Evolutionary conservation across 2,329 filamentous ascomycete genomes (phyloP), one percentile per base, ranked within the genome.

Genomic region (Alternaria sp.): DNA sequence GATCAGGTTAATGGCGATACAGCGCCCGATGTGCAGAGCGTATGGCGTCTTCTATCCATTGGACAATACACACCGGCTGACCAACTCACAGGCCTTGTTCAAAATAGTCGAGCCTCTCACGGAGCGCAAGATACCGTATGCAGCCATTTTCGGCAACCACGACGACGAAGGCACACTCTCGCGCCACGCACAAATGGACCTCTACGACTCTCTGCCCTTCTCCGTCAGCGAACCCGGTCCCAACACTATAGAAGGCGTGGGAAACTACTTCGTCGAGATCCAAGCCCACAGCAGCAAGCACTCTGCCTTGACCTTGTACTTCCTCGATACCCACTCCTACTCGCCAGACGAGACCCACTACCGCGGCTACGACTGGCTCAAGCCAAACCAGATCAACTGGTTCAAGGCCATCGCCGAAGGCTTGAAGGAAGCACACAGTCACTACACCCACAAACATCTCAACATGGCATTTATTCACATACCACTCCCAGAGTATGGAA

Each of bases 381-480:
- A 98, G 80, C 89, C 89, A 42, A 93, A 86, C 68, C 95, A 99
- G 78, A 97, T 97, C 58, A 87, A 91, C 55, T 99, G 95, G 95
- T 99, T 99, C 82, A 89, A 87, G 66, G 85, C 86, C 63, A 96
- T 91, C 1, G 88, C 91, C 0, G 82, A 89, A 56, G 80, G 86
- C 11, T 80, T 97, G 45, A 87, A 88, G 70, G 75, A 77, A 13
- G 86, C 87, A 60, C 93, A 97, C 75, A 85, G 86, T 61, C 88
- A 92, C 69, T 99, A 97, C 78, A 92, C 90, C 0, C 91, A 95
- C 72, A 90, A 93, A 51, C 95, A 98, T 75, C 91, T 99, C 85
- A 91, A 99, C 73, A 86, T 98, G 77, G 92, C 95, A 0, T 99
- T 99, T 74, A 96, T 99, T 62, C 95, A 99, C 75, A 99, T 99